Conservation (phyloP, 805 yeast genomes). For the Wickerhamomyces silvicola region DNA sequence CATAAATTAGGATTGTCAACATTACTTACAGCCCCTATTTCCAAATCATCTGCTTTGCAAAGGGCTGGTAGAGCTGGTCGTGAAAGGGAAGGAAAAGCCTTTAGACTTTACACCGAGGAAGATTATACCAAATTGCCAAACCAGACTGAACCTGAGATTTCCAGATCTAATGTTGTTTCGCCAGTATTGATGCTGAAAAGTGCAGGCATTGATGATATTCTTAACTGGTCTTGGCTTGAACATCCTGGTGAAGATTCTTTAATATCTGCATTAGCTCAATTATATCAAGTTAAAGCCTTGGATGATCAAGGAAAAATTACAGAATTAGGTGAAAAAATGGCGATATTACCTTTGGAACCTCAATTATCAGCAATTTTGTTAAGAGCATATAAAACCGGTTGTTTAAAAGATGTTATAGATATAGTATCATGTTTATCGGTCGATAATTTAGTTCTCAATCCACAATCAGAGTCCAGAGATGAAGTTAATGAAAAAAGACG, state of each 20-base stretch:
- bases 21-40: slow-evolving; percentile 82
- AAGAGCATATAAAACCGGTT: slow-evolving; percentile 47
- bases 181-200: slow-evolving; percentile 81
- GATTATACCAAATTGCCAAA: slow-evolving; percentile 57
- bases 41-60: slow-evolving; percentile 92
- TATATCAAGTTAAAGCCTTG: slow-evolving; percentile 74
- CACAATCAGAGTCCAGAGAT: slow-evolving; percentile 74
- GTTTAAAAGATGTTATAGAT: slow-evolving; percentile 68
- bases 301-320: slow-evolving; percentile 75
- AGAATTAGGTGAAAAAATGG: slow-evolving; percentile 75
- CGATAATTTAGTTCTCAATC: slow-evolving; percentile 77
- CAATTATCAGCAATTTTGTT: slow-evolving; percentile 82
- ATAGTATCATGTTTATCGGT: slow-evolving; percentile 91
- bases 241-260: slow-evolving; percentile 79
- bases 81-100: slow-evolving; percentile 88
- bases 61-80: slow-evolving; percentile 99
- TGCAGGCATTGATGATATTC: slow-evolving; percentile 74
- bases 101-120: slow-evolving; percentile 70
- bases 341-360: slow-evolving; percentile 87
- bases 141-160: slow-evolving; percentile 91
- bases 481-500: slow-evolving; percentile 74
- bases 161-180: slow-evolving; percentile 76
- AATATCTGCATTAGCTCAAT: slow-evolving; percentile 66
- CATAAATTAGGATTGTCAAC: slow-evolving; percentile 92
- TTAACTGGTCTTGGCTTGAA: slow-evolving; percentile 90